Percentiles rank a stretch among this genome's conserved stretches.
phyloP scores from a whole-genome alignment of 257 asterid species.

The Nicotiana tabacum region DNA sequence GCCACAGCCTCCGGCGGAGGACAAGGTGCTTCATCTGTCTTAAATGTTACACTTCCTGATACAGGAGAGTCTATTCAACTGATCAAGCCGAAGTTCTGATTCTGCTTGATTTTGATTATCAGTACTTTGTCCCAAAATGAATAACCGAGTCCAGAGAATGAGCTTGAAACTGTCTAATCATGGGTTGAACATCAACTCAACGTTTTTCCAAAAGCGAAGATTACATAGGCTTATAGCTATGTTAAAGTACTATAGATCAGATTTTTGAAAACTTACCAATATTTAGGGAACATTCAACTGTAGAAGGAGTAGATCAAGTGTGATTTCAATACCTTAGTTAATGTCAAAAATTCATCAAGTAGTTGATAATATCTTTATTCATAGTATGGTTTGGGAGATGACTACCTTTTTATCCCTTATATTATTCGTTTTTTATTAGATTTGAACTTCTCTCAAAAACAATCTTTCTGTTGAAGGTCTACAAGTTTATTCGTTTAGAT shows the following conservation, averaged over 20 bases:
- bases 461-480: neutral
- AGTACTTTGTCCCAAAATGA: conserved; percentile 1
- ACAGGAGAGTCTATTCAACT: conserved; percentile 1
- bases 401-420: neutral
- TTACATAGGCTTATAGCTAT: neutral
- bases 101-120: neutral
- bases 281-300: neutral
- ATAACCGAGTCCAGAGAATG: neutral
- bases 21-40: conserved; percentile 51
- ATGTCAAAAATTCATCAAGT: neutral
- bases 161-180: neutral
- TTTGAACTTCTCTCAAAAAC: neutral
- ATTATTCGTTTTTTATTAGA: neutral
- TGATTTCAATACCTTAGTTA: neutral
- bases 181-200: conserved; percentile 7
- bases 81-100: neutral
- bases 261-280: neutral
- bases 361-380: conserved; percentile 1
- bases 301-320: neutral
- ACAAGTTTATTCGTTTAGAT: neutral
- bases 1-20: conserved; percentile 40
- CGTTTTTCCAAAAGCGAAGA: neutral
- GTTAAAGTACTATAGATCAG: neutral
- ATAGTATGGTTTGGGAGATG: neutral
- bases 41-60: conserved; percentile 1